A percentile compares a stretch with the other conserved stretches of the same genome.
Evolutionary conservation across 441 rosid species (phyloP).

Genomic region (Kokia cookei): DNA sequence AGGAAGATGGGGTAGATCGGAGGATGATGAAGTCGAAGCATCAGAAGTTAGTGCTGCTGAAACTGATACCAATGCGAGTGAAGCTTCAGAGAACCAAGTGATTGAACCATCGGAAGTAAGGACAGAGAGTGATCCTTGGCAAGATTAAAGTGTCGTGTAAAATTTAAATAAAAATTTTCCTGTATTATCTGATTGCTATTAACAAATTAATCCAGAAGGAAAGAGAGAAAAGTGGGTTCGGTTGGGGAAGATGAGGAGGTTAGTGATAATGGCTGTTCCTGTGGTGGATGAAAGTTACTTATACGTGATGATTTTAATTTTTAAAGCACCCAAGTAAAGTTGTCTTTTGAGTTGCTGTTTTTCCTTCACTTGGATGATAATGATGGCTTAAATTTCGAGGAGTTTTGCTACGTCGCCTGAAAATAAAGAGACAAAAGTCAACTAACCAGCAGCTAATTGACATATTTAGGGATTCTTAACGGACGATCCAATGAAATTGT

Average conservation of each 20-base stretch:
- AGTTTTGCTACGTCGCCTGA: neutral
- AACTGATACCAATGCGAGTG: conserved; percentile 17
- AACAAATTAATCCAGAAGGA: neutral
- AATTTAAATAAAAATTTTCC: neutral
- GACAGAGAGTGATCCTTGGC: conserved; percentile 88
- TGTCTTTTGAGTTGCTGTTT: neutral
- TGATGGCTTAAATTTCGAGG: neutral
- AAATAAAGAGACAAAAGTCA: neutral
- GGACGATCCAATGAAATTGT: neutral
- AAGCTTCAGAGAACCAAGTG: conserved; percentile 43
- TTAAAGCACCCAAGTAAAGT: neutral
- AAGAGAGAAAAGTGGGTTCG: neutral
- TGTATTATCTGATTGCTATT: neutral
- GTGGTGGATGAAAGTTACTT: neutral
- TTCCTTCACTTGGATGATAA: neutral
- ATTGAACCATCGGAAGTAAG: conserved; percentile 93
- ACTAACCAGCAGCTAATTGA: no score
- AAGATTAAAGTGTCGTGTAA: conserved; percentile 29
- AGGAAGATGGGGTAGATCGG: conserved; percentile 94
- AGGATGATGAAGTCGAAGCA: conserved; percentile 28
- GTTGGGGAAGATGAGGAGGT: neutral
- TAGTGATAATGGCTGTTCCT: neutral
- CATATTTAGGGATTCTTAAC: neutral
- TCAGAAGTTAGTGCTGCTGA: conserved; percentile 24
- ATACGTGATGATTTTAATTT: neutral